Percentiles rank a stretch among this genome's conserved stretches.
Evolutionary conservation across 495 filamentous ascomycete species (phyloP).

Genomic region (Neurospora terricola): DNA sequence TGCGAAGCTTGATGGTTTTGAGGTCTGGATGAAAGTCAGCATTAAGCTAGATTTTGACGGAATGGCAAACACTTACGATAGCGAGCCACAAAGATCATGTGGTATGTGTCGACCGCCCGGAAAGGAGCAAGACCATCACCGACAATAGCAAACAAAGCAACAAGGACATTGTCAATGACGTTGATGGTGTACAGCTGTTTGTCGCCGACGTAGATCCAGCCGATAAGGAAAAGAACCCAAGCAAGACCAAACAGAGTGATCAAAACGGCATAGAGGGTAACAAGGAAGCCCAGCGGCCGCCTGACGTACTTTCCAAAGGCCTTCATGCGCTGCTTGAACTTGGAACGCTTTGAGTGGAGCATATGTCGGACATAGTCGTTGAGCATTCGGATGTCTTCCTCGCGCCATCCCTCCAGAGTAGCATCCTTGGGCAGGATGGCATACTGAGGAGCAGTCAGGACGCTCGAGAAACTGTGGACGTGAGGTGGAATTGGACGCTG

Average conservation of each 20-base stretch:
- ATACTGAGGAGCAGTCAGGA: conserved; percentile 36
- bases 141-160: conserved; percentile 67
- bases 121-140: conserved; percentile 72
- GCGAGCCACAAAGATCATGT: conserved; percentile 61
- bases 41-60: neutral
- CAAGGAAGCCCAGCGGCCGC: conserved; percentile 64
- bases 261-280: conserved; percentile 69
- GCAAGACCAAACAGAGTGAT: conserved; percentile 73
- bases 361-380: conserved; percentile 78
- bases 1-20: conserved; percentile 60
- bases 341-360: conserved; percentile 65
- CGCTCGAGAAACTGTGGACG: conserved; percentile 33
- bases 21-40: conserved; percentile 36
- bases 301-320: conserved; percentile 65
- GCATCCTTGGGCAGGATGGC: conserved; percentile 56
- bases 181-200: conserved; percentile 60
- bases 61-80: conserved; percentile 17
- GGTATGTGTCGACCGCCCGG: conserved; percentile 68
- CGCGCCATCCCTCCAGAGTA: conserved; percentile 56
- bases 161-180: conserved; percentile 66
- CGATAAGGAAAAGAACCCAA: conserved; percentile 79
- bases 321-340: conserved; percentile 64
- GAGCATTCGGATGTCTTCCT: conserved; percentile 57
- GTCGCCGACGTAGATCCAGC: conserved; percentile 75
- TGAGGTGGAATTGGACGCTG: conserved; percentile 2